phyloP scores from a whole-genome alignment of 495 filamentous ascomycete species.

The Penicillium riverlandense region DNA sequence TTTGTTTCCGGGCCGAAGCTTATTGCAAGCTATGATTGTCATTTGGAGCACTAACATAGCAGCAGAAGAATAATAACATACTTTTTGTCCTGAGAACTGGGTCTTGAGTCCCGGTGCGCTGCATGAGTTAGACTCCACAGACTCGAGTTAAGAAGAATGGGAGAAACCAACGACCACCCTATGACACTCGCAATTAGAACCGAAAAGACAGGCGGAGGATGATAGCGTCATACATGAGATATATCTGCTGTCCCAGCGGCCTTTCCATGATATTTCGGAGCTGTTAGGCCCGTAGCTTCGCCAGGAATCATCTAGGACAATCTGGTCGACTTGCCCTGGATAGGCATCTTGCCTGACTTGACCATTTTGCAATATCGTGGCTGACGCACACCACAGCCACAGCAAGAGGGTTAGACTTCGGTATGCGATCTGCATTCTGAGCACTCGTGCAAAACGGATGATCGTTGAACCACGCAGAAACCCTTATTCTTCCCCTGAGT shows the following conservation, averaged over 20 bases:
- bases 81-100: slow-evolving; percentile 54
- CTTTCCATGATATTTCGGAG: slow-evolving; percentile 60
- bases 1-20: slow-evolving; percentile 54
- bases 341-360: slow-evolving; percentile 39
- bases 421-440: slow-evolving; percentile 12
- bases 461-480: too few species aligned
- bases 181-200: background rate
- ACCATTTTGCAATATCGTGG: slow-evolving; percentile 58
- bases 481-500: too few species aligned
- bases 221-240: slow-evolving; percentile 50
- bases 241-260: slow-evolving; percentile 60
- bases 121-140: slow-evolving; percentile 1
- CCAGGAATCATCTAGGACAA: slow-evolving; percentile 29
- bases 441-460: background rate
- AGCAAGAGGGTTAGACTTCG: slow-evolving; percentile 3
- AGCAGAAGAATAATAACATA: slow-evolving; percentile 11
- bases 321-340: slow-evolving; percentile 19
- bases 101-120: slow-evolving; percentile 56
- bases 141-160: background rate
- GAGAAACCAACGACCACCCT: slow-evolving; percentile 35
- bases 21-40: slow-evolving; percentile 38
- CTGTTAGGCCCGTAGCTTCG: slow-evolving; percentile 48
- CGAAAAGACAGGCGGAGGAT: too few species aligned
- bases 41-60: slow-evolving; percentile 1
- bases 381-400: slow-evolving; percentile 14